Percentiles rank a stretch among this genome's conserved stretches.
Evolutionary conservation across 345 rosid species (phyloP).

Genomic region (Eutrema yunnanense): DNA sequence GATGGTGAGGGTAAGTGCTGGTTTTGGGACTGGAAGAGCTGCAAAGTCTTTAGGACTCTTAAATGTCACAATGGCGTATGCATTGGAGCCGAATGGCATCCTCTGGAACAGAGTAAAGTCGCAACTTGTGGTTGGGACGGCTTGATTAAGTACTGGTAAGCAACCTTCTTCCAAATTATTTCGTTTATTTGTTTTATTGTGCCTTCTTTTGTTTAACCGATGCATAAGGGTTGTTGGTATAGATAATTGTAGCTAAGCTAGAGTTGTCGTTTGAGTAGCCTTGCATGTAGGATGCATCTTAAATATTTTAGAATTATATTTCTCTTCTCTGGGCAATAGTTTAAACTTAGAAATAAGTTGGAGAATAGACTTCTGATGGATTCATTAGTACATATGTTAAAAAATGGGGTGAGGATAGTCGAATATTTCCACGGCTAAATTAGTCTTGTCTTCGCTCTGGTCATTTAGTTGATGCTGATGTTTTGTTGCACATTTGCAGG

Average conservation of each 20-base stretch:
- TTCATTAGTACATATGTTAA: background rate
- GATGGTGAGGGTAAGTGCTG: conserved; percentile 99
- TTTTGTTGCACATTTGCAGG: conserved; percentile 17
- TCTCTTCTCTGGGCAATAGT: background rate
- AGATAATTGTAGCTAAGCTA: background rate
- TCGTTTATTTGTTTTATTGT: background rate
- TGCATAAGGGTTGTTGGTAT: background rate
- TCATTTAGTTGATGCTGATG: background rate
- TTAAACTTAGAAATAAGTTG: background rate
- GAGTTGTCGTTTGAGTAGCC: background rate
- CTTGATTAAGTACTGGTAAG: conserved; percentile 93
- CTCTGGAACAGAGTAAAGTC: conserved; percentile 92
- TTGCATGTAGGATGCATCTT: background rate
- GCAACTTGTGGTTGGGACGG: conserved; percentile 99
- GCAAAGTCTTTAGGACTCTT: conserved; percentile 86
- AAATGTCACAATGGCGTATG: conserved; percentile 92
- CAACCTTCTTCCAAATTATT: conserved; percentile 1
- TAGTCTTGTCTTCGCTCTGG: background rate
- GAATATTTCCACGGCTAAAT: background rate
- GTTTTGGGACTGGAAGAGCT: conserved; percentile 99
- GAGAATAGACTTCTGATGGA: background rate
- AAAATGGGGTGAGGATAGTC: background rate
- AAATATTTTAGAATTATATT: background rate
- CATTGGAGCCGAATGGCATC: conserved; percentile 96
- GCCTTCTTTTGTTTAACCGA: background rate